Conservation (phyloP, 371 early-diverging fungal species). For the Syncephalastrum contaminatum region DNA sequence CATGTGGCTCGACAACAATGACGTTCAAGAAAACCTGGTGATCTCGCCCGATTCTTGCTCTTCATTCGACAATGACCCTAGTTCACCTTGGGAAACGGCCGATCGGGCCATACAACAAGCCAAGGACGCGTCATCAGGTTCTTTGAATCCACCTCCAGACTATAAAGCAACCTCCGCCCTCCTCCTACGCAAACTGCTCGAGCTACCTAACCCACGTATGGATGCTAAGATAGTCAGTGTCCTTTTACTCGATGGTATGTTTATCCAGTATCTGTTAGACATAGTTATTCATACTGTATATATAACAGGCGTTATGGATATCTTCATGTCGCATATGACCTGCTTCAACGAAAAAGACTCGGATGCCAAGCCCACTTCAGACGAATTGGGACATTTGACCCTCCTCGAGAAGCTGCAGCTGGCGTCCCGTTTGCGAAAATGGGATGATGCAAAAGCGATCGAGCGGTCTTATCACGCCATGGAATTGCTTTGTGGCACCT, state of each 20-base stretch:
- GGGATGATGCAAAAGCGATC: conserved; percentile 29
- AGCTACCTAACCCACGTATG: conserved; percentile 36
- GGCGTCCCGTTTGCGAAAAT: conserved; percentile 24
- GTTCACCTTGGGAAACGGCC: too few species aligned
- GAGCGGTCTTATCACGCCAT: conserved; percentile 50
- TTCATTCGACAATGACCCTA: too few species aligned
- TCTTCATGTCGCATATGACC: conserved; percentile 43
- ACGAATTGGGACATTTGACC: not conserved
- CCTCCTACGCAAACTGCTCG: conserved; percentile 39
- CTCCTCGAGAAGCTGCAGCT: conserved; percentile 20
- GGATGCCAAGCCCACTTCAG: conserved; percentile 6
- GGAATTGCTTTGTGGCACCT: conserved; percentile 45
- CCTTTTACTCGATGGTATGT: conserved; percentile 42
- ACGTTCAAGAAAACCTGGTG: too few species aligned
- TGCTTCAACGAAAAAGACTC: conserved; percentile 17
- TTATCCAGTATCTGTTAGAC: not conserved
- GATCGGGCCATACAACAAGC: too few species aligned
- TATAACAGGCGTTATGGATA: conserved; percentile 44
- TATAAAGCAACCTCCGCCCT: conserved; percentile 40
- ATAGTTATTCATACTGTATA: not conserved
- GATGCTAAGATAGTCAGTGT: conserved; percentile 47
- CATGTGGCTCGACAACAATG: too few species aligned
- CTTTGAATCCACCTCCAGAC: conserved; percentile 6
- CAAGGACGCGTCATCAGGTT: too few species aligned
- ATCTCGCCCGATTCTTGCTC: too few species aligned